Base-by-base conservation (phyloP, 306 rosid species). In the Castanea crenata region DNA sequence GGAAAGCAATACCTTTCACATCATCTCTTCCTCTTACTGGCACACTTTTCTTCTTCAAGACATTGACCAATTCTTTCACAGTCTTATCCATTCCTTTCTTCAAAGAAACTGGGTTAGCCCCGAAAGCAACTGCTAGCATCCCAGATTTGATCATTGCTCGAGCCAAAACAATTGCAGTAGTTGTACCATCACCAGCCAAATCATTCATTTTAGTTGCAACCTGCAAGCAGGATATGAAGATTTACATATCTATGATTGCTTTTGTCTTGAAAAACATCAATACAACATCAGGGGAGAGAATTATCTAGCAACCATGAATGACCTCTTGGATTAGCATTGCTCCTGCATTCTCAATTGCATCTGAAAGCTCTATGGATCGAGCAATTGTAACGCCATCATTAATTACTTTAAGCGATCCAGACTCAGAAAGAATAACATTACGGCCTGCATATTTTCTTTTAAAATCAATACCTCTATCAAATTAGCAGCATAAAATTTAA, bases 251-350 rank as follows among this genome's bases (percentile, higher is more conserved):
- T 76, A 57, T 18, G 46, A 38, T 12, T 55, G 74, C 54, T 23
- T 68, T 34, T 10, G 67, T 56, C 78, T 75, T 55, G 57, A 73
- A 65, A 57, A 55, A 9, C 57, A 75, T 49, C 74, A 71, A 81
- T 49, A 76, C 34, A 82, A 86, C 77, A 74, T 6, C 15, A 44
- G 9, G 77, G 44, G 63, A 75, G 78, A 55, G 61, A 80, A 85
- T 68, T 27, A 85, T 78, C 85, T 78, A 89, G 85, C 86, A 84
- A 88, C 80, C 90, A 83, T 84, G 89, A 81, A 86, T 85, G 79
- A 95, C 99, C 99, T 95, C 99, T 93, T 90, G 97, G 84, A 95
- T 92, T 85, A 93, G 92, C 91, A 90, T 83, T 71, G 92, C 99
- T 86, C 99, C 99, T 27, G 93, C 98, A 80, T 95, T 93, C 90